A percentile compares a stretch with the other conserved stretches of the same genome.
phyloP scores from a whole-genome alignment of 495 filamentous ascomycete species.

The Annulohypoxylon maeteangense region DNA sequence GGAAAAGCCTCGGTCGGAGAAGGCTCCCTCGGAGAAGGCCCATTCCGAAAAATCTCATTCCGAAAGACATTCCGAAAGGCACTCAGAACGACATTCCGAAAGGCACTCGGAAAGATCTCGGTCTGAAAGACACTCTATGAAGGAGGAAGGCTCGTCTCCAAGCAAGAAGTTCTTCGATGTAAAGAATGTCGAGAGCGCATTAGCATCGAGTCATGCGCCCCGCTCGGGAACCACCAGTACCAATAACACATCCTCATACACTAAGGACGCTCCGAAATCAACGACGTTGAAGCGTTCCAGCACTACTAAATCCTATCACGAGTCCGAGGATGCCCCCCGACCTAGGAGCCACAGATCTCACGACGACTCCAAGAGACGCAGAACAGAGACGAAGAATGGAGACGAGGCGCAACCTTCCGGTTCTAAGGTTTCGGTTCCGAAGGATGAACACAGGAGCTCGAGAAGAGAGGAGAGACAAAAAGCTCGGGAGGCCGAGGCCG shows the following conservation, averaged over 20 bases:
- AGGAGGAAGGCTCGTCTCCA: slow-evolving; percentile 42
- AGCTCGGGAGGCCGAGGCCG: slow-evolving; percentile 33
- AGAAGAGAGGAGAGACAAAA: slow-evolving; percentile 37
- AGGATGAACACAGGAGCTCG: slow-evolving; percentile 16
- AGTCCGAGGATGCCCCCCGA: slow-evolving; percentile 32
- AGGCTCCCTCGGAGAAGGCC: slow-evolving; percentile 37
- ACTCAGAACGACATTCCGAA: slow-evolving; percentile 11
- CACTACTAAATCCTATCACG: slow-evolving; percentile 43
- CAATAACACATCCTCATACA: slow-evolving; percentile 17
- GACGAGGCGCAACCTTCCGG: slow-evolving; percentile 19
- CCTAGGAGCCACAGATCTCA: slow-evolving; percentile 34
- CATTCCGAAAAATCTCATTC: slow-evolving; percentile 17
- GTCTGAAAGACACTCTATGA: slow-evolving; percentile 36
- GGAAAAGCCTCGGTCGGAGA: slow-evolving; percentile 40
- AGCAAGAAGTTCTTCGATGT: slow-evolving; percentile 56
- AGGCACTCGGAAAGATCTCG: slow-evolving; percentile 44
- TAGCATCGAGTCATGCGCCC: slow-evolving; percentile 45
- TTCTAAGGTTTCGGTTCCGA: slow-evolving; percentile 14
- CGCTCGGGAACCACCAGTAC: slow-evolving; percentile 32
- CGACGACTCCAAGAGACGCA: slow-evolving; percentile 30
- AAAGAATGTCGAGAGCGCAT: slow-evolving; percentile 49
- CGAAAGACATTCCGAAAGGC: neutral
- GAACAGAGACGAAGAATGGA: slow-evolving; percentile 21
- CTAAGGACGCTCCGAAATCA: slow-evolving; percentile 38
- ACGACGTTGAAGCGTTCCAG: slow-evolving; percentile 51